Evolutionary conservation across 768 basidiomycete species (phyloP), one percentile per base, ranked within the genome.

Genomic region (Lactarius hengduanensis): DNA sequence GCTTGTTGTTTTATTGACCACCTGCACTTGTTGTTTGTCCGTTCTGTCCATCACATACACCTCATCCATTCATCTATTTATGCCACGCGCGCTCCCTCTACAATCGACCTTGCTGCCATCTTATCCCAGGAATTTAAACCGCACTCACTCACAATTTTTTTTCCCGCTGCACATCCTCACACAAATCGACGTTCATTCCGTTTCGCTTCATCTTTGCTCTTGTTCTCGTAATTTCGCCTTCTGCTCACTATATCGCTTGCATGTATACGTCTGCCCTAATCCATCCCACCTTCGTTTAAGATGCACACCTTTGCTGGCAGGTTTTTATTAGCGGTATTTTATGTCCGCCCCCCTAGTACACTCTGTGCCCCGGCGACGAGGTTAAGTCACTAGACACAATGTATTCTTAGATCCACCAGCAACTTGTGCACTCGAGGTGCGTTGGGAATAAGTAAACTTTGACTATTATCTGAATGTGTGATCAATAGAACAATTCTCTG

Each of bases 311-410:
- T 63, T 68, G 66, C 62, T 38, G 61, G 69, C 66, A 62, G 64
- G 47, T 71, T 61, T 65, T 67, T 65, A 58, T 65, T 57, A 65
- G 47, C 57, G 61, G 38, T 71, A 69, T 45, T 38, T 28, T 71
- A 71, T 64, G 56, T 64, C 66, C 65, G 57, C 59, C 57, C 50
- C 43, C 43, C 22, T 71, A 72, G 68, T 70, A 45, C 58, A 40
- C 22, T 58, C 40, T 62, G 62, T 36, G 38, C 53, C 56, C 54
- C 22, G 57, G 64, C 62, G 58, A 57, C 34, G 64, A 70, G 69
- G 70, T 67, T n/a, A 69, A 68, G 65, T 70, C 67, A 65, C 66
- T 75, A 75, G 73, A 74, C 67, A 71, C 62, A 56, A 72, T 75
- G 73, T 74, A 74, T 70, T 75, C 71, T 69, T 74, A 74, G 55